Base-by-base conservation (phyloP, 345 rosid species). In the Salix caprea region DNA sequence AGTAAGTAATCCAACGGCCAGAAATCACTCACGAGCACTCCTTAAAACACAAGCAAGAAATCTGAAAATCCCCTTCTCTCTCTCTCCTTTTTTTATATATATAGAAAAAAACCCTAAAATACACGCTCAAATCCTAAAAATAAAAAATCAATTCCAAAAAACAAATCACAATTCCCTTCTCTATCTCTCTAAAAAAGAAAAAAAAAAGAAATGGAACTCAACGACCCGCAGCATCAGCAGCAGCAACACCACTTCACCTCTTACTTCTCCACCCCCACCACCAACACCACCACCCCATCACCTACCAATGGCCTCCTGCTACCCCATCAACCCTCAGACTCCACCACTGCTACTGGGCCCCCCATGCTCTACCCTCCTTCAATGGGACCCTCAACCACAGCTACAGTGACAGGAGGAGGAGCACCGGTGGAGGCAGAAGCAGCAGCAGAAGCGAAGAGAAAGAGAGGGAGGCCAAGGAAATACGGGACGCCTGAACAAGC, bases 401-500 rank as follows among this genome's bases (percentile, higher is more conserved):
- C 87, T 42, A 87, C 87, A 74, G 30, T 72, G 19, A 82, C 86
- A 44, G 87, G 87, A 23, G 71, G n/a, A n/a, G 44, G 50, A 21
- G 50, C 71, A 21, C 44, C 71, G 5, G 19, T 68, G 71, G 52
- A n/a, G 34, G 82, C 86, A 70, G 44, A 10, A 2, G 44, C 44
- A 10, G 44, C 44, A 2, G 94, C 90, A 80, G 83, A 90, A 0
- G 82, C 90, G 4, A 88, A 83, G 88, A 84, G 94, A 86, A 96
- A 89, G 91, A 85, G 99, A 30, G 99, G 99, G 4, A 81, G 99
- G 60, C 99, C 98, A 9, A 85, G 99, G 85, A 96, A 96, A 94
- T 93, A 96, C 73, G 98, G 89, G 1, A 96, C 99, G 24, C 98
- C 93, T 18, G 98, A 94, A 60, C 94, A 89, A 75, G 99, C 97